phyloP scores from a whole-genome alignment of 768 basidiomycete species.

The Boletus rubroflammeus region DNA sequence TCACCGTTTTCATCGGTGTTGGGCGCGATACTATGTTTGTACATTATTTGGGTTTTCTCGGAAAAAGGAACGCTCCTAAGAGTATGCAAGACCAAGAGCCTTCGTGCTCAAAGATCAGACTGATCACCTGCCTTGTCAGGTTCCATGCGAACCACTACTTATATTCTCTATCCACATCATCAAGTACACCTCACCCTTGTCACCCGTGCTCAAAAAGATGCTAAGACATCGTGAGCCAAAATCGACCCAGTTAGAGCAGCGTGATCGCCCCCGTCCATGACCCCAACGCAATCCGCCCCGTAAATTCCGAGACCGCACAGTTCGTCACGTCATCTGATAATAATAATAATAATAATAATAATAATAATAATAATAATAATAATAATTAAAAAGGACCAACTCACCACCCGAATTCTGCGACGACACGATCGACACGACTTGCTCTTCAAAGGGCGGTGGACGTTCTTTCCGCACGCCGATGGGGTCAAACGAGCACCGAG shows the following conservation, averaged over 20 bases:
- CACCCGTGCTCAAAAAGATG: not conserved
- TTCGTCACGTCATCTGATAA: constrained; percentile 12
- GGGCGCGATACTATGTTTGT: no score
- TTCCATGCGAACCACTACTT: no score
- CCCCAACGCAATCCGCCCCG: constrained; percentile 42
- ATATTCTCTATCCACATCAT: not conserved
- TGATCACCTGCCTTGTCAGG: no score
- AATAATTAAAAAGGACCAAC: no score
- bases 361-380: no score
- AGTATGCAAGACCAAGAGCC: no score
- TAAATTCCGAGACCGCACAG: constrained; percentile 44
- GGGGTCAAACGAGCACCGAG: not conserved
- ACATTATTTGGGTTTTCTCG: no score
- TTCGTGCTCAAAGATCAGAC: no score
- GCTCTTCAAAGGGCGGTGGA: not conserved
- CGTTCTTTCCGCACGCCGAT: not conserved
- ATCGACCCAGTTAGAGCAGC: not conserved
- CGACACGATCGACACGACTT: not conserved
- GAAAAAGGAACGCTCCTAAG: no score
- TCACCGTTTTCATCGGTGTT: no score
- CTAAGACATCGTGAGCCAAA: not conserved
- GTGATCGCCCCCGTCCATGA: constrained; percentile 33
- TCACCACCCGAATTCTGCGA: not conserved
- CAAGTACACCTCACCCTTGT: no score
- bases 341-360: no score